A percentile compares a stretch with the other conserved stretches of the same genome.
These are phyloP conservation scores for Fusarium solani-melongenae DNA, from an alignment of 2,329 filamentous ascomycete species.

Conservation along the genomic window DNA sequence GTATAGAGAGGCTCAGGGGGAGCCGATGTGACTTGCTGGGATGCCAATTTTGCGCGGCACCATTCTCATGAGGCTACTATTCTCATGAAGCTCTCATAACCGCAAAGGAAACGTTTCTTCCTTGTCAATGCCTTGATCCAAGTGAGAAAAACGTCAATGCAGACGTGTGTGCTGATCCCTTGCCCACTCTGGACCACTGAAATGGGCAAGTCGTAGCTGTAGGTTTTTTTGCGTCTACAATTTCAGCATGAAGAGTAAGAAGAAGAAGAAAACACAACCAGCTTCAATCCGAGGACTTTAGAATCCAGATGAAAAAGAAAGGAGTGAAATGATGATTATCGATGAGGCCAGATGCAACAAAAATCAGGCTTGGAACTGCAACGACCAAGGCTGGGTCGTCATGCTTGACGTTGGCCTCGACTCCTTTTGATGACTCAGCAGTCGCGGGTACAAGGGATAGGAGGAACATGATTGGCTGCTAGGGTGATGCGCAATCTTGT, in stretches of 20 bases:
- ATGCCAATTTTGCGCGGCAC: neutral
- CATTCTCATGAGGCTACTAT: conserved; percentile 7
- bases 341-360: neutral
- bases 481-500: neutral
- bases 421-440: neutral
- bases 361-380: neutral
- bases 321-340: neutral
- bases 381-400: neutral
- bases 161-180: neutral
- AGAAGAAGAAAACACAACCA: neutral
- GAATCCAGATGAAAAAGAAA: neutral
- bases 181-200: neutral
- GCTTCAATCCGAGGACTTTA: neutral
- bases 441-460: neutral
- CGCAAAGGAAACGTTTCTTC: neutral
- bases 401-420: neutral
- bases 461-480: neutral
- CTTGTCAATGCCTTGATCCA: neutral
- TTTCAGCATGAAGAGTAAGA: neutral
- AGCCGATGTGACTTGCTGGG: conserved; percentile 1
- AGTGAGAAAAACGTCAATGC: neutral
- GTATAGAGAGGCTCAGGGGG: conserved; percentile 7
- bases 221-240: neutral
- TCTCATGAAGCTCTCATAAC: neutral
- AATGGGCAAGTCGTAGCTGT: neutral